Evolutionary conservation across 2,329 filamentous ascomycete genomes (phyloP), one percentile per base, ranked within the genome.

Genomic region (Trichoderma atroviride): DNA sequence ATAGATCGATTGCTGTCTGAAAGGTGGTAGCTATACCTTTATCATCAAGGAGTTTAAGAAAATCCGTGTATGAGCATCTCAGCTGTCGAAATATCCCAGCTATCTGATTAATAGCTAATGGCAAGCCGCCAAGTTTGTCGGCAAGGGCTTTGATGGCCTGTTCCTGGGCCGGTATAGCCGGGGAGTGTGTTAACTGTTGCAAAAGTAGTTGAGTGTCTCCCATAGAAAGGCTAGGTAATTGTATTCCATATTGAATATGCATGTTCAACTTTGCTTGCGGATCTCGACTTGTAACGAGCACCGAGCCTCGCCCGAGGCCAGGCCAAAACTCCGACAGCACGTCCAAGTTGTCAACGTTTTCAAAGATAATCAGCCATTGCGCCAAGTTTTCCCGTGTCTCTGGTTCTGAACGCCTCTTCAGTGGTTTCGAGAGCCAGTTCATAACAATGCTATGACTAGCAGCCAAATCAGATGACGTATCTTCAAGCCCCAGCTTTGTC

Each of bases 231-330:
- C 58, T 3, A 10, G 58, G 31, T 13, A 61, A 19, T 13, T 61
- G 19, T 35, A 47, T 24, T 22, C 58, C 58, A 29, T 37, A 9
- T 2, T 13, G 27, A 5, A 61, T 43, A 29, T 33, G 33, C 22
- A 61, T 61, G 27, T 61, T 61, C 4, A 5, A 4, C 31, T 61
- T 61, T 3, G 58, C 58, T 9, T 27, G 58, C 9, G 58, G 58
- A 11, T 61, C 58, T 40, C 58, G 58, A 29, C 58, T 61, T 22
- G 58, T 61, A 7, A 61, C 58, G 24, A 61, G 37, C 58, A 61
- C 58, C 11, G 58, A 43, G 37, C 58, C 58, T 61, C 35, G 58
- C 29, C 58, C 58, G 14, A 61, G 58, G 0, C 33, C 33, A 1
- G 58, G 58, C 58, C 58, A 61, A 14, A 33, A 61, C 5, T 61